phyloP scores from a whole-genome alignment of 2,329 filamentous ascomycete species.

The Pseudogymnoascus sp. region DNA sequence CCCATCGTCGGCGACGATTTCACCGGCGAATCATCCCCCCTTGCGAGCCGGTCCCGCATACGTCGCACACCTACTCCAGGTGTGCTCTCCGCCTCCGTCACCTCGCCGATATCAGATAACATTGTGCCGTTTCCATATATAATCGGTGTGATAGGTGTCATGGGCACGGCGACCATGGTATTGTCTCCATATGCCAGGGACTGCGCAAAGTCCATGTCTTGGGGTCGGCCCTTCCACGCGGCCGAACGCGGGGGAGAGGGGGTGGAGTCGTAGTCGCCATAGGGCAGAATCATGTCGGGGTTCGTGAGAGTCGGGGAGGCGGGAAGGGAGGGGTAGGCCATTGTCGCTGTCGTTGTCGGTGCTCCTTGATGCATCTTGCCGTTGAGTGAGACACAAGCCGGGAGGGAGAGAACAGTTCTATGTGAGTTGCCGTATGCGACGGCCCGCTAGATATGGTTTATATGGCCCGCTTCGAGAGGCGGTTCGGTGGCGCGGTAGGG shows the following conservation, averaged over 20 bases:
- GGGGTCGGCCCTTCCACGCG: slow-evolving; percentile 26
- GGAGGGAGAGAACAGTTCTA: background rate
- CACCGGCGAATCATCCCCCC: slow-evolving; percentile 23
- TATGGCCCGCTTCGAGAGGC: background rate
- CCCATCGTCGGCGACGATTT: slow-evolving; percentile 42
- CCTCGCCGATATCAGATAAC: slow-evolving; percentile 58
- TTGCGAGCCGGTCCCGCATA: slow-evolving; percentile 24
- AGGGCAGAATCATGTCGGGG: slow-evolving; percentile 88
- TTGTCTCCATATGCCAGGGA: slow-evolving; percentile 25
- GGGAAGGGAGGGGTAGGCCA: slow-evolving; percentile 44
- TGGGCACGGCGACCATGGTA: slow-evolving; percentile 35
- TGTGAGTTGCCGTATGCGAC: background rate
- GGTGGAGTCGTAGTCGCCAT: slow-evolving; percentile 54
- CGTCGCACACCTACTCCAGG: slow-evolving; percentile 28
- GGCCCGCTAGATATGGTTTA: background rate
- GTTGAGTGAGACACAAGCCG: slow-evolving; percentile 2
- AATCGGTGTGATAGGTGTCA: slow-evolving; percentile 53
- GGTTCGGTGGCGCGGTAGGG: background rate
- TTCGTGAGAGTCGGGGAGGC: slow-evolving; percentile 84
- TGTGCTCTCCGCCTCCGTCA: slow-evolving; percentile 46
- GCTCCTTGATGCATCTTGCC: slow-evolving; percentile 13
- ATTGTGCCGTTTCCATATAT: slow-evolving; percentile 65
- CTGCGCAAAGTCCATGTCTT: slow-evolving; percentile 31
- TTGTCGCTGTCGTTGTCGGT: slow-evolving; percentile 21
- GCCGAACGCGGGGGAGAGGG: slow-evolving; percentile 36